These are phyloP conservation scores for Puya raimondii DNA, from an alignment of 176 grass and related monocot species.

Conservation along the genomic window DNA sequence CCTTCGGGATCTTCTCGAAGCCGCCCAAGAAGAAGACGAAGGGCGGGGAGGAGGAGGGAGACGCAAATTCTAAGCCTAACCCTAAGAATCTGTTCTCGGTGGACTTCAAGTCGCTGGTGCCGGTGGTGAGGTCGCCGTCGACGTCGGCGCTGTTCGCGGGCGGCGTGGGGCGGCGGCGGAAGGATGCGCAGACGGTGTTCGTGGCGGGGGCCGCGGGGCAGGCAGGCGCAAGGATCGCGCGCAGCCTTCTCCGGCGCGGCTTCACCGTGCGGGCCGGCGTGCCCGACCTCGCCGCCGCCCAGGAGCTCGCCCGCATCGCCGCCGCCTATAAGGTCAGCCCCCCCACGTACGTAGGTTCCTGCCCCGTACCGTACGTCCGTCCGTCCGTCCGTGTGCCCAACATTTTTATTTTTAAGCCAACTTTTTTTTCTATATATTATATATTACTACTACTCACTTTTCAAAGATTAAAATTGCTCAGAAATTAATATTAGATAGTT, in stretches of 20 bases:
- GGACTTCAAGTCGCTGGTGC: slow-evolving; percentile 64
- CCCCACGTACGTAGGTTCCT: neutral
- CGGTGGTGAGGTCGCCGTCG: slow-evolving; percentile 33
- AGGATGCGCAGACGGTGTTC: slow-evolving; percentile 73
- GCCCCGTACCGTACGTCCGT: neutral
- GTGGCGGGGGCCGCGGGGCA: slow-evolving; percentile 86
- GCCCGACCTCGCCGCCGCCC: slow-evolving; percentile 52
- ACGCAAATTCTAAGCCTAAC: neutral
- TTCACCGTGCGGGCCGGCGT: slow-evolving; percentile 76
- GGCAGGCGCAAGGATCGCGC: slow-evolving; percentile 51
- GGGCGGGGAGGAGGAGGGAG: slow-evolving; percentile 1
- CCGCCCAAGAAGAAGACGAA: slow-evolving; percentile 28
- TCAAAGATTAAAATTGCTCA: too few relatives aligned
- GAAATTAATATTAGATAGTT: too few relatives aligned
- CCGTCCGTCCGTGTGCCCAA: too few relatives aligned
- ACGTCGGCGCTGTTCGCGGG: slow-evolving; percentile 29
- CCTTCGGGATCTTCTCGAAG: slow-evolving; percentile 19
- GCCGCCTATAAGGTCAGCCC: slow-evolving; percentile 34
- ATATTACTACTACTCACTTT: too few relatives aligned
- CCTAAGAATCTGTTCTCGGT: slow-evolving; percentile 25
- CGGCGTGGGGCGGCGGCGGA: slow-evolving; percentile 26
- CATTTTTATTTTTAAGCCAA: neutral
- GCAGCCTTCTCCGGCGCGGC: slow-evolving; percentile 66
- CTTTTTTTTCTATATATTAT: too few relatives aligned
- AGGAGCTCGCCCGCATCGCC: slow-evolving; percentile 68